Percentiles rank a stretch among this genome's conserved stretches.
phyloP scores from a whole-genome alignment of 352 stramenopile genomes.

The Elongisporangium anandrum region DNA sequence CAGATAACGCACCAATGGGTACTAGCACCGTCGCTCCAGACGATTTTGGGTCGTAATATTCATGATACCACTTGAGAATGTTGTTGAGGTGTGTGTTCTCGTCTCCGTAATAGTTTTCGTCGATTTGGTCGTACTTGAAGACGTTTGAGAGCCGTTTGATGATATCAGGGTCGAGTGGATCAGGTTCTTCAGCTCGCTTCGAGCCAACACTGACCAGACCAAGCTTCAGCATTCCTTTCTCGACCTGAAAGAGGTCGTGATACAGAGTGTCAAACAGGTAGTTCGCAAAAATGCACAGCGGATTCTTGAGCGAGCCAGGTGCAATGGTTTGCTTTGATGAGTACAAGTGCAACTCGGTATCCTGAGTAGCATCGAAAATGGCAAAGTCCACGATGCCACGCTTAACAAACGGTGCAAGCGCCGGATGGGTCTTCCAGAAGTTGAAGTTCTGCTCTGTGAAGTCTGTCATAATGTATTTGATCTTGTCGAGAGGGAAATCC shows the following conservation, averaged over 20 bases:
- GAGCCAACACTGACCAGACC: slow-evolving; percentile 88
- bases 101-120: slow-evolving; percentile 79
- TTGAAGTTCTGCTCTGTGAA: slow-evolving; percentile 93
- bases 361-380: slow-evolving; percentile 92
- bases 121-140: slow-evolving; percentile 84
- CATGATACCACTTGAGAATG: slow-evolving; percentile 90
- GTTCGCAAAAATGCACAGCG: slow-evolving; percentile 90
- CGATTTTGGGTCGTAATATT: slow-evolving; percentile 64
- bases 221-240: slow-evolving; percentile 83
- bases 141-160: slow-evolving; percentile 90
- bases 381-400: slow-evolving; percentile 89
- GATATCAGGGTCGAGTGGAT: slow-evolving; percentile 91
- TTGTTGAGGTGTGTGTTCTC: slow-evolving; percentile 75
- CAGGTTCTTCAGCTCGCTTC: slow-evolving; percentile 50
- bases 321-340: slow-evolving; percentile 49
- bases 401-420: slow-evolving; percentile 80
- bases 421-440: slow-evolving; percentile 90
- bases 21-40: slow-evolving; percentile 84
- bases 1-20: slow-evolving; percentile 85
- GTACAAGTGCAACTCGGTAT: slow-evolving; percentile 74
- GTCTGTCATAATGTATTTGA: slow-evolving; percentile 95
- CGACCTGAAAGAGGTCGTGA: slow-evolving; percentile 89
- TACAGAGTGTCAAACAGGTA: slow-evolving; percentile 95
- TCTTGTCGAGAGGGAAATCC: slow-evolving; percentile 87
- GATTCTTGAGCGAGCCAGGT: slow-evolving; percentile 67